A percentile compares a stretch with the other conserved stretches of the same genome.
phyloP scores from a whole-genome alignment of 2,329 filamentous ascomycete species.

The Aureobasidium mangrovei region DNA sequence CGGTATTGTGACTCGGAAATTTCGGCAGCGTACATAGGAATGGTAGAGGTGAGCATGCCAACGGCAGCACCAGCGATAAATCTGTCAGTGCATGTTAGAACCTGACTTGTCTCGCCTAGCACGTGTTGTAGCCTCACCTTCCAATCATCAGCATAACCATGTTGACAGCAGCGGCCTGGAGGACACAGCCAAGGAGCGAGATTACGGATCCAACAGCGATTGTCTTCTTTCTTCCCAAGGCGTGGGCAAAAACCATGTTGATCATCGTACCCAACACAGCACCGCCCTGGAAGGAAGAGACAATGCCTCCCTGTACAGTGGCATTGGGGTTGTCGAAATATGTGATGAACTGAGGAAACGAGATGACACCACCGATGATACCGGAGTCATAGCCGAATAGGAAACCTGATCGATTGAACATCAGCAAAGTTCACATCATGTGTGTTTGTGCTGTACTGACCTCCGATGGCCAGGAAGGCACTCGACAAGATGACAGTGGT shows the following conservation, averaged over 20 bases:
- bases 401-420: constrained; percentile 15
- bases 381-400: constrained; percentile 27
- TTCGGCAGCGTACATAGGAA: constrained; percentile 28
- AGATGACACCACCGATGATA: constrained; percentile 29
- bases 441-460: not conserved
- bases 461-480: constrained; percentile 14
- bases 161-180: constrained; percentile 22
- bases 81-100: not conserved
- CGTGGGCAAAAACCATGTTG: constrained; percentile 18
- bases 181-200: constrained; percentile 18
- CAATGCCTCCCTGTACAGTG: constrained; percentile 26
- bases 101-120: too few species aligned
- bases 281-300: constrained; percentile 32
- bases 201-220: constrained; percentile 18
- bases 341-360: constrained; percentile 22
- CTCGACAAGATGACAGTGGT: constrained; percentile 10
- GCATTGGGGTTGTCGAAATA: constrained; percentile 25
- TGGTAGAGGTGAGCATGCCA: constrained; percentile 23
- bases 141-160: constrained; percentile 25
- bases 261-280: constrained; percentile 21
- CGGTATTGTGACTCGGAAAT: constrained; percentile 27
- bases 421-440: not conserved
- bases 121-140: not conserved
- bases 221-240: constrained; percentile 19
- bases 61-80: constrained; percentile 25